Conservation (phyloP, 306 rosid species). For the Urtica urens region DNA sequence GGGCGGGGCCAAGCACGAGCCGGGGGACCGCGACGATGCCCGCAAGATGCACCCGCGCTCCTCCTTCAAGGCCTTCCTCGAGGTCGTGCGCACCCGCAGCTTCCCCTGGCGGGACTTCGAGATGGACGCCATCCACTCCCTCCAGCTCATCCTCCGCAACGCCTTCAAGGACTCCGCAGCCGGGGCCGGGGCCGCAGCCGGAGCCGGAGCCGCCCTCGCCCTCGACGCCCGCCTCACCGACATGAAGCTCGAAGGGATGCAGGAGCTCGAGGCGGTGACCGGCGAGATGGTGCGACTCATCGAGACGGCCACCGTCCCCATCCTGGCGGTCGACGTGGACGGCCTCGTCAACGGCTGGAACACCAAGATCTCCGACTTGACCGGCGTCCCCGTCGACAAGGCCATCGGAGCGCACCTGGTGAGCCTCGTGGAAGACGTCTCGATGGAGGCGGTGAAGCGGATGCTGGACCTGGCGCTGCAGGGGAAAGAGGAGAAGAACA, state of each 20-base stretch:
- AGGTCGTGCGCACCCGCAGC: slow-evolving; percentile 75
- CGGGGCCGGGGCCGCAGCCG: slow-evolving; percentile 15
- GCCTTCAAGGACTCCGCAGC: slow-evolving; percentile 45
- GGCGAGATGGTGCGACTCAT: slow-evolving; percentile 90
- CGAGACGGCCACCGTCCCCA: slow-evolving; percentile 90
- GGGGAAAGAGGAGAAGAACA: slow-evolving; percentile 83
- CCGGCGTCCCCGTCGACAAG: slow-evolving; percentile 70
- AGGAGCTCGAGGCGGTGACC: slow-evolving; percentile 85
- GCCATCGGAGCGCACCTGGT: slow-evolving; percentile 80
- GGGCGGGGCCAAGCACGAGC: slow-evolving; percentile 95
- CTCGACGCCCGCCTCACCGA: slow-evolving; percentile 49
- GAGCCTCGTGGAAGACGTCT: slow-evolving; percentile 73
- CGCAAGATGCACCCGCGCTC: slow-evolving; percentile 94
- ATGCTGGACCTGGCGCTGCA: slow-evolving; percentile 68
- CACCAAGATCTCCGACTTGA: slow-evolving; percentile 70
- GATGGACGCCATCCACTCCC: slow-evolving; percentile 96
- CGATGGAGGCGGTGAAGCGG: slow-evolving; percentile 40
- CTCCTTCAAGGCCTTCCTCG: slow-evolving; percentile 93
- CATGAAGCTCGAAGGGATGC: slow-evolving; percentile 74
- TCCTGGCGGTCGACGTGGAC: slow-evolving; percentile 79
- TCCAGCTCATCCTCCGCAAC: slow-evolving; percentile 89
- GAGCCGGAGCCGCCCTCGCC: slow-evolving; percentile 26
- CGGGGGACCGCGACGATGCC: slow-evolving; percentile 63
- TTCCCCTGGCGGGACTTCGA: slow-evolving; percentile 87
- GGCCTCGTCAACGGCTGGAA: slow-evolving; percentile 90